Percentiles rank a stretch among this genome's conserved stretches.
phyloP scores from a whole-genome alignment of 1,284 basidiomycete genomes.

The Ceratobasidium sp. region DNA sequence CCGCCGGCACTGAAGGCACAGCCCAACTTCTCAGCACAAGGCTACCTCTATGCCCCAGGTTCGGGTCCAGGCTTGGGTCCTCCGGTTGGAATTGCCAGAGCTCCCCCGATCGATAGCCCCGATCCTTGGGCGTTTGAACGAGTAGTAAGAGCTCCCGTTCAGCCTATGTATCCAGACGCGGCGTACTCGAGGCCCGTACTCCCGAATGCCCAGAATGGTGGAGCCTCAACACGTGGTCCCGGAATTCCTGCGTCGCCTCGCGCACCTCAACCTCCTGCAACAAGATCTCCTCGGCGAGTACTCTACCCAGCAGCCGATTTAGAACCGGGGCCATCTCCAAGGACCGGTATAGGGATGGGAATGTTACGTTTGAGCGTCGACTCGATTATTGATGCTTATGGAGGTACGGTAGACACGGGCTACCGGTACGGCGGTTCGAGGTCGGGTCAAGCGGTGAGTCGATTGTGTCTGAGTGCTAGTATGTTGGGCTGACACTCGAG shows the following conservation, averaged over 20 bases:
- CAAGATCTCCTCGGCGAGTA: neutral
- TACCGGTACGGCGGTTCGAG: conserved; percentile 41
- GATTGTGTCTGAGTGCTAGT: neutral
- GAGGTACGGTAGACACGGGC: conserved; percentile 21
- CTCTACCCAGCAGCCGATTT: neutral
- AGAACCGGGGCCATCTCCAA: conserved; percentile 15
- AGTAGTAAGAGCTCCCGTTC: neutral
- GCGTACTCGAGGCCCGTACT: neutral
- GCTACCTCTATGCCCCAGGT: neutral
- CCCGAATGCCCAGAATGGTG: neutral
- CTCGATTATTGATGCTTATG: conserved; percentile 43
- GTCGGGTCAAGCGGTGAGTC: conserved; percentile 29
- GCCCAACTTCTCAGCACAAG: neutral
- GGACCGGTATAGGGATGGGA: conserved; percentile 17
- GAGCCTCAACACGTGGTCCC: neutral
- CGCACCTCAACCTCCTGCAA: neutral
- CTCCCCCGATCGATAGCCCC: neutral
- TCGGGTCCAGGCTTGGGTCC: neutral
- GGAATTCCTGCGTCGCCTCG: conserved; percentile 9
- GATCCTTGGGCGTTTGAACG: neutral
- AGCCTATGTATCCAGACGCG: neutral
- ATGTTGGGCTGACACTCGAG: neutral
- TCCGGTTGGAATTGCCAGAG: neutral
- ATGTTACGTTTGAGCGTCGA: conserved; percentile 42
- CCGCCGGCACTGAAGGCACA: neutral